phyloP scores from a whole-genome alignment of 2,329 filamentous ascomycete species.

The Lecanosticta acicola region DNA sequence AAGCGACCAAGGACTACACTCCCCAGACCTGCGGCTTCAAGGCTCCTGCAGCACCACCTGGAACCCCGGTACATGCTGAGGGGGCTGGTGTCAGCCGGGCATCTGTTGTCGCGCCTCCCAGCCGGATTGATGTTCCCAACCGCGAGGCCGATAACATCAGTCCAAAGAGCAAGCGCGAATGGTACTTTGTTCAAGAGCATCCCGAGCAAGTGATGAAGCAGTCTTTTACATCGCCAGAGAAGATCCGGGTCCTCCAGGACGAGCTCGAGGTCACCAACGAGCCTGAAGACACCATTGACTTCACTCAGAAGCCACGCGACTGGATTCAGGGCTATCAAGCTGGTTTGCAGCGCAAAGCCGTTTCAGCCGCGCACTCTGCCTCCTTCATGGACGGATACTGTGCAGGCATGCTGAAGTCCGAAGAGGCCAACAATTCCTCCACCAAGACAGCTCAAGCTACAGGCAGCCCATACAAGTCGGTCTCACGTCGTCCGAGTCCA shows the following conservation, averaged over 20 bases:
- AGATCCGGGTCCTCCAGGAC: constrained; percentile 9
- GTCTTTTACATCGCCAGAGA: constrained; percentile 16
- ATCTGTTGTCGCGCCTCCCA: not conserved
- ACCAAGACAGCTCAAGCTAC: constrained; percentile 12
- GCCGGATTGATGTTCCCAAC: constrained; percentile 13
- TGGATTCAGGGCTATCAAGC: constrained; percentile 31
- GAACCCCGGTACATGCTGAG: constrained; percentile 23
- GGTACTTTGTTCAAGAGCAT: constrained; percentile 25
- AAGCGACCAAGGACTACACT: constrained; percentile 2
- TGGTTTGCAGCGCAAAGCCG: constrained; percentile 27
- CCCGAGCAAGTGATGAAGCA: constrained; percentile 12
- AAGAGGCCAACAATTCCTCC: constrained; percentile 5
- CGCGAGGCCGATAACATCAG: constrained; percentile 26
- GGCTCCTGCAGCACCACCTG: constrained; percentile 24
- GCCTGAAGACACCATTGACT: constrained; percentile 17
- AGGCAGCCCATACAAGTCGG: constrained; percentile 23
- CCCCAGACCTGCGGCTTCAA: constrained; percentile 9
- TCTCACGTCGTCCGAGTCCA: constrained; percentile 24
- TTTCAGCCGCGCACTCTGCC: constrained; percentile 23
- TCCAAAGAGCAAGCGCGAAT: constrained; percentile 28
- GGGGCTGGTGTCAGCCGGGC: constrained; percentile 7
- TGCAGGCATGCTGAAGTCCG: constrained; percentile 28
- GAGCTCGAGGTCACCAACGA: constrained; percentile 10
- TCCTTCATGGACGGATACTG: constrained; percentile 34
- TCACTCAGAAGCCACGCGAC: constrained; percentile 24